Evolutionary conservation across 2,329 filamentous ascomycete species (phyloP).

Genomic region (Aspergillus sp.): DNA sequence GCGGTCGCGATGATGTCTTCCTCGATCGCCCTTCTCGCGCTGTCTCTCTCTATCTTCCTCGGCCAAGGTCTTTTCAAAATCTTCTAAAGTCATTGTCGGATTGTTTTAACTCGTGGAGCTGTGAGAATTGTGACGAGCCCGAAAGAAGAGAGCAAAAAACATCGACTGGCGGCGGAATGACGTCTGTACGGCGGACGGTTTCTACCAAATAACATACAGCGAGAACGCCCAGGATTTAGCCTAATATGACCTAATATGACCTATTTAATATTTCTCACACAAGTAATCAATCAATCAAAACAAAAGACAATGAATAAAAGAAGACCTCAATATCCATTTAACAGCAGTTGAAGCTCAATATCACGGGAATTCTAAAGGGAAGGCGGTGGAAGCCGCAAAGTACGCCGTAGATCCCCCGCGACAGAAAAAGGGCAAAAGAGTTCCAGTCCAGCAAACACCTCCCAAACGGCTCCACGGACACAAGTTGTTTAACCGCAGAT

Average conservation of each 20-base stretch:
- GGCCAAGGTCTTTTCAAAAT: slow-evolving; percentile 71
- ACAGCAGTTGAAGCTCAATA: too few relatives aligned
- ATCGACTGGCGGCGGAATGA: slow-evolving; percentile 17
- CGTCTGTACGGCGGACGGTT: slow-evolving; percentile 17
- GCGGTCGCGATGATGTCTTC: slow-evolving; percentile 29
- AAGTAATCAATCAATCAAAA: too few relatives aligned
- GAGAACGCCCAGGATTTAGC: too few relatives aligned
- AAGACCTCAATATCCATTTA: too few relatives aligned
- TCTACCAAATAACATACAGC: too few relatives aligned
- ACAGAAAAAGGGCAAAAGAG: slow-evolving; percentile 14
- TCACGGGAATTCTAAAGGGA: too few relatives aligned
- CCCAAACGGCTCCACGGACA: slow-evolving; percentile 5
- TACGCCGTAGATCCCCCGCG: slow-evolving; percentile 23
- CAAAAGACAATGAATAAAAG: too few relatives aligned
- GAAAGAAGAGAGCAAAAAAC: slow-evolving; percentile 13
- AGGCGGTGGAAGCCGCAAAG: slow-evolving; percentile 9
- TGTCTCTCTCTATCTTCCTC: slow-evolving; percentile 47
- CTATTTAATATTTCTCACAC: too few relatives aligned
- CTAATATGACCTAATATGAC: too few relatives aligned
- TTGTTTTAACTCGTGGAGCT: slow-evolving; percentile 1
- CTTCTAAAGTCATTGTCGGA: slow-evolving; percentile 51
- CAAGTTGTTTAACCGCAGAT: background rate
- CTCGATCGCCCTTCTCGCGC: slow-evolving; percentile 30
- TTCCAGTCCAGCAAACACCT: slow-evolving; percentile 14
- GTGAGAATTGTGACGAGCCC: slow-evolving; percentile 2